These are phyloP conservation scores for Salvia rosmarinus DNA, from an alignment of 257 asterid genomes.

Conservation along the genomic window DNA sequence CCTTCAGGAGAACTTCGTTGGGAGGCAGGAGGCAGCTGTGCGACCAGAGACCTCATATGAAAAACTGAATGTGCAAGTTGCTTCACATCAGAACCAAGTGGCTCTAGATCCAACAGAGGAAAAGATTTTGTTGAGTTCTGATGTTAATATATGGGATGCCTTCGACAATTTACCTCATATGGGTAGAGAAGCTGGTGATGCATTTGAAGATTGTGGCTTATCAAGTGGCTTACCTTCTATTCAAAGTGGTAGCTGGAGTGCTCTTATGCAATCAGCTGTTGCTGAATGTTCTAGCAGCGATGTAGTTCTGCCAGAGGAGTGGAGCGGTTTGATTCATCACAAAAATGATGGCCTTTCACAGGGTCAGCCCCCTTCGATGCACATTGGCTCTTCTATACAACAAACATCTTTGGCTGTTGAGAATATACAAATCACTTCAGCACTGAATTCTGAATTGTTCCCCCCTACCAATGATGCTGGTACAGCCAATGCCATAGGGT, in stretches of 20 bases:
- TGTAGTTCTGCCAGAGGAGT: conserved; percentile 50
- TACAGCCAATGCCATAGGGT: conserved; percentile 43
- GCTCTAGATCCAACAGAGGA: conserved; percentile 79
- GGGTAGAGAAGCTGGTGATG: conserved; percentile 50
- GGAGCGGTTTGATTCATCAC: conserved; percentile 57
- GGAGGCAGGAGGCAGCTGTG: conserved; percentile 46
- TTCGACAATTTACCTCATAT: conserved; percentile 52
- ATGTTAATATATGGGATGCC: conserved; percentile 66
- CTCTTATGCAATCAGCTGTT: conserved; percentile 98
- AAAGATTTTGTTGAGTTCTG: conserved; percentile 76
- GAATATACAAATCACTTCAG: conserved; percentile 39
- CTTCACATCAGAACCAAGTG: conserved; percentile 49
- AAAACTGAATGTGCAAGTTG: conserved; percentile 36
- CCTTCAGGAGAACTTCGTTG: conserved; percentile 40
- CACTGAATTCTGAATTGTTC: conserved; percentile 45
- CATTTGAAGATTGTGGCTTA: conserved; percentile 46
- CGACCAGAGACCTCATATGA: conserved; percentile 44
- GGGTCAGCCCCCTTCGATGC: conserved; percentile 39
- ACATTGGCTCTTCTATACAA: conserved; percentile 41
- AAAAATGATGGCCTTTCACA: conserved; percentile 37
- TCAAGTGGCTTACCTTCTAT: conserved; percentile 50
- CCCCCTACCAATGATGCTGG: conserved; percentile 33
- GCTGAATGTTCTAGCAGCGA: conserved; percentile 78
- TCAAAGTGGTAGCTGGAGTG: conserved; percentile 96
- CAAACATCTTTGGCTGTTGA: conserved; percentile 37